Conservation (phyloP, 2,329 filamentous ascomycete genomes). For the Lecanicillium sp. region DNA sequence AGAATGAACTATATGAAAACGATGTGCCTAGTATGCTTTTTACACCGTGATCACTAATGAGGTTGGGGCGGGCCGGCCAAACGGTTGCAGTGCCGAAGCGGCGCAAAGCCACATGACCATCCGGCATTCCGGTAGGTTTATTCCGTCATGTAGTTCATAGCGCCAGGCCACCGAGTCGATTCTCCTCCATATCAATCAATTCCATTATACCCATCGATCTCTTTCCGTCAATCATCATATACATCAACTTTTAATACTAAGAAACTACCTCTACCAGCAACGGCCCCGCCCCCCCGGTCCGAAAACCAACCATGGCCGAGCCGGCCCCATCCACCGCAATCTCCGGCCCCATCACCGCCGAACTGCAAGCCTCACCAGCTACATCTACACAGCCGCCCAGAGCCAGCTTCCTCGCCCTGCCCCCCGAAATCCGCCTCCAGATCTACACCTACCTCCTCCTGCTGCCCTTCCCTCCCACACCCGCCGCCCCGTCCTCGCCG, state of each 20-base stretch:
- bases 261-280: neutral
- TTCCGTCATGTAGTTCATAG: no score
- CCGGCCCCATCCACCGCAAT: neutral
- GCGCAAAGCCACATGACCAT: no score
- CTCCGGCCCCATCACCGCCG: neutral
- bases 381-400: neutral
- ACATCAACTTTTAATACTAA: neutral
- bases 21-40: no score
- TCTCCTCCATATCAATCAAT: no score
- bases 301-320: neutral
- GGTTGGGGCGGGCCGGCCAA: no score
- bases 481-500: conserved; percentile 6
- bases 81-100: neutral
- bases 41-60: no score
- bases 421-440: conserved; percentile 40
- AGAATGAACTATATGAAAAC: no score
- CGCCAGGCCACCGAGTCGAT: no score
- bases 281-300: neutral
- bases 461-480: conserved; percentile 22
- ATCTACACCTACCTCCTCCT: conserved; percentile 39
- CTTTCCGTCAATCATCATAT: neutral
- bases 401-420: conserved; percentile 32
- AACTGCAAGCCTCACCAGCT: no score
- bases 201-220: neutral
- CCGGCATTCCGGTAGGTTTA: no score